phyloP scores from a whole-genome alignment of 73 alveolate species.

The Paramecium sonneborni region DNA sequence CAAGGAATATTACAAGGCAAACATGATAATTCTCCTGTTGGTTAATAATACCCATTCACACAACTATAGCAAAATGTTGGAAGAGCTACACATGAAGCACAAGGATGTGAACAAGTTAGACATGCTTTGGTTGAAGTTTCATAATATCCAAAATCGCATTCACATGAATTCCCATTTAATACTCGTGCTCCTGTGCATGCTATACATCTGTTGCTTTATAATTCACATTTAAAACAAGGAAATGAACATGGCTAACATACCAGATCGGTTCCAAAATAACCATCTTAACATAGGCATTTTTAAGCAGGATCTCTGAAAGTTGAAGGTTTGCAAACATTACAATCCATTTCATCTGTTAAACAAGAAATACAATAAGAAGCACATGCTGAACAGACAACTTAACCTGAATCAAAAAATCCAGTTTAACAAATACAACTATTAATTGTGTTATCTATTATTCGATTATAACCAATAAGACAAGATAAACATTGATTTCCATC shows the following conservation, averaged over 20 bases:
- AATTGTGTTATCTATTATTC: neutral
- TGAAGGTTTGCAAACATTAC: neutral
- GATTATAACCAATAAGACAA: neutral
- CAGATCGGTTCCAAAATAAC: neutral
- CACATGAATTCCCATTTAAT: neutral
- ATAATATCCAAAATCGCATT: neutral
- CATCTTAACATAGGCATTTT: neutral
- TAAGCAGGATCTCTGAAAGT: neutral
- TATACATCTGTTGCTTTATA: neutral
- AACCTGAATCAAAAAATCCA: neutral
- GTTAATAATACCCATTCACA: neutral
- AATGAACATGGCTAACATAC: neutral
- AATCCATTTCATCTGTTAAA: neutral
- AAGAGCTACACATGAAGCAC: neutral
- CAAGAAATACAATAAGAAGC: neutral
- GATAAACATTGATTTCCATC: neutral
- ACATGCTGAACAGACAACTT: neutral
- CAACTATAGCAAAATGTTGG: slow-evolving; percentile 9
- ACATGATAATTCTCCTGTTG: neutral
- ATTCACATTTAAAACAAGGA: neutral
- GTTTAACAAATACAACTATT: neutral
- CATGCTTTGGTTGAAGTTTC: neutral
- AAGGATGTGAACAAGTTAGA: neutral
- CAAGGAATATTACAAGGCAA: neutral
- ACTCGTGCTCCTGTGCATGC: neutral